Evolutionary conservation across 306 rosid genomes (phyloP), one percentile per base, ranked within the genome.

Genomic region (Vicia sativa): DNA sequence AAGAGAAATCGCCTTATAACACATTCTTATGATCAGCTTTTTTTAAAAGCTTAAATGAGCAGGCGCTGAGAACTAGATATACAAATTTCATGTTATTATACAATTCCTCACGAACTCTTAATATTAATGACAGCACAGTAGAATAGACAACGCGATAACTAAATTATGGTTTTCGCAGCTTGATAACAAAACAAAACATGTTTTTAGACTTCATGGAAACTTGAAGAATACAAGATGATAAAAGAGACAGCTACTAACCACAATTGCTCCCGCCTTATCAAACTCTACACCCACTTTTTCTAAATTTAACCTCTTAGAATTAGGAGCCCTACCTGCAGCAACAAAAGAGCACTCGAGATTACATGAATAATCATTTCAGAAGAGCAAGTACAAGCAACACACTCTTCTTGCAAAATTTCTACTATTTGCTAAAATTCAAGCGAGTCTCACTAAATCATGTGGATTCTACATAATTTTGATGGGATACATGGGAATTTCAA

Each of bases 281-380:
- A 85, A 68, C 83, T 88, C 90, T 10, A 93, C 98, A 18, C 97
- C 95, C 9, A 72, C 90, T 45, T 86, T 88, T 79, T 79, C 83
- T 85, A 93, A 82, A 82, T 93, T 93, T 77, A 93, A 80, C 83
- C 98, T 88, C 84, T 86, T 93, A 41, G 98, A 56, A 82, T 88
- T 93, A 70, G 98, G 90, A 76, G 81, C 68, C 62, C 98, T 87
- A 44, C 97, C 97, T 93, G 83, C 74, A 75, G 74, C 72, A 73
- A 48, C 16, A 50, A 48, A 75, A 74, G 58, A 45, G 18, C 34
- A 21, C 44, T 23, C 29, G 2, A 65, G 34, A 62, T 54, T 5
- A 15, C 37, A 64, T 12, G 46, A 6, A 35, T 18, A 12, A 13
- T 12, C 26, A 35, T 28, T 28, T 7, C 7, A 12, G 8, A 44